phyloP scores from a whole-genome alignment of 306 rosid genomes.

The Lotus japonicus region DNA sequence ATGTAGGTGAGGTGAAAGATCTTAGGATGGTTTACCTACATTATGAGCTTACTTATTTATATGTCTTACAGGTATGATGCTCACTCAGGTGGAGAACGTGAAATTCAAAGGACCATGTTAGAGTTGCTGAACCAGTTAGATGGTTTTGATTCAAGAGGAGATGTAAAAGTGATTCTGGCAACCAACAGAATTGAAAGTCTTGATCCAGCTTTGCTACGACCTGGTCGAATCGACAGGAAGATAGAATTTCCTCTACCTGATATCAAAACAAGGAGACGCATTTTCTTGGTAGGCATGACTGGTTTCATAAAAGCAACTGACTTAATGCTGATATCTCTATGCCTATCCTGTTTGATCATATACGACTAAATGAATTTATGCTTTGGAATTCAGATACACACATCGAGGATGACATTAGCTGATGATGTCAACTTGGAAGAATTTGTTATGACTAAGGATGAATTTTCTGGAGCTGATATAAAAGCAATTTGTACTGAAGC shows the following conservation, averaged over 20 bases:
- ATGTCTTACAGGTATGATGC: constrained; percentile 74
- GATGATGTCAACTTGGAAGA: constrained; percentile 98
- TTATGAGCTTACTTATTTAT: constrained; percentile 9
- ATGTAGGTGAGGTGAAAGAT: too few species aligned
- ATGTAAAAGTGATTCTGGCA: constrained; percentile 92
- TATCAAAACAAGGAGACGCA: constrained; percentile 95
- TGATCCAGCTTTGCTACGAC: constrained; percentile 97
- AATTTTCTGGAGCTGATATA: constrained; percentile 96
- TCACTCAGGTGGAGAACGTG: constrained; percentile 98
- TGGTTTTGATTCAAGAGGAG: constrained; percentile 98
- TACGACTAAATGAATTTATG: neutral
- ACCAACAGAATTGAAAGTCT: constrained; percentile 93
- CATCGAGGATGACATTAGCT: constrained; percentile 93
- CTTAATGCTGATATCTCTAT: neutral
- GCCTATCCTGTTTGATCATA: neutral
- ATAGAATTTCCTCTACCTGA: constrained; percentile 98
- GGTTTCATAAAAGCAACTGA: neutral
- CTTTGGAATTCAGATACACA: constrained; percentile 65
- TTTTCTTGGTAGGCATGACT: constrained; percentile 66
- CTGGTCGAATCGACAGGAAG: constrained; percentile 94
- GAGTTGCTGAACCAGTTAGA: constrained; percentile 89
- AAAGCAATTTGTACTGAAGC: constrained; percentile 99
- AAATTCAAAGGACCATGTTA: constrained; percentile 92
- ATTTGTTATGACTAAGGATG: constrained; percentile 98
- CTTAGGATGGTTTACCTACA: neutral